phyloP scores from a whole-genome alignment of 1,139 yeast genomes.

The Lodderomyces orthopsilosis region DNA sequence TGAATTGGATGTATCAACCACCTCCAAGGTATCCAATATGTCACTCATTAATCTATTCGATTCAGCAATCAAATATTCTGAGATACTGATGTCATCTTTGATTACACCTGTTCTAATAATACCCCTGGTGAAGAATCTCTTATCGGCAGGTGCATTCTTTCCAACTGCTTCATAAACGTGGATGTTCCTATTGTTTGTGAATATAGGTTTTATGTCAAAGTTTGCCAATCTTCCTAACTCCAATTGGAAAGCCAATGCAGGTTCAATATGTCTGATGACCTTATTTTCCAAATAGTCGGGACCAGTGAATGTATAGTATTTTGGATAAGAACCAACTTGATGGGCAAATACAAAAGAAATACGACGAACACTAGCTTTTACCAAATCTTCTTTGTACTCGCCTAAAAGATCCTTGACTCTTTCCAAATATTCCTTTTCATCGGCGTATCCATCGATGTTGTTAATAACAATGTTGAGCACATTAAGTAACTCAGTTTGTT shows the following conservation, averaged over 20 bases:
- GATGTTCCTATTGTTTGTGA: constrained; percentile 94
- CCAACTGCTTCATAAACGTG: constrained; percentile 97
- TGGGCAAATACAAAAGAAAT: constrained; percentile 87
- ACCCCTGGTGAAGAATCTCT: constrained; percentile 95
- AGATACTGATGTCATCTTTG: constrained; percentile 86
- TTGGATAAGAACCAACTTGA: constrained; percentile 83
- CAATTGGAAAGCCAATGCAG: constrained; percentile 95
- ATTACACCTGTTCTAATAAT: constrained; percentile 94
- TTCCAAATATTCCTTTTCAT: constrained; percentile 66
- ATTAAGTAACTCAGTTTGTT: constrained; percentile 53
- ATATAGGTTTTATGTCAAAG: constrained; percentile 90
- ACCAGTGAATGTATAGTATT: constrained; percentile 92
- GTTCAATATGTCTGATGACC: constrained; percentile 96
- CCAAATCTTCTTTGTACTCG: constrained; percentile 68
- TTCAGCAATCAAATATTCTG: constrained; percentile 92
- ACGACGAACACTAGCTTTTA: constrained; percentile 78
- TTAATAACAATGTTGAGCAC: constrained; percentile 79
- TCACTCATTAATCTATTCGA: constrained; percentile 95
- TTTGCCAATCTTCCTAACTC: constrained; percentile 93
- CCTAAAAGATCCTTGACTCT: constrained; percentile 65
- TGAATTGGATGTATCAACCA: constrained; percentile 90
- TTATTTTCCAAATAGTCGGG: constrained; percentile 80
- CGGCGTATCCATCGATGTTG: constrained; percentile 67
- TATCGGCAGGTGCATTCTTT: constrained; percentile 89
- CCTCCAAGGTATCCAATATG: constrained; percentile 90